Evolutionary conservation across 1,284 basidiomycete genomes (phyloP), one percentile per base, ranked within the genome.

Genomic region (Peniophora sp.): DNA sequence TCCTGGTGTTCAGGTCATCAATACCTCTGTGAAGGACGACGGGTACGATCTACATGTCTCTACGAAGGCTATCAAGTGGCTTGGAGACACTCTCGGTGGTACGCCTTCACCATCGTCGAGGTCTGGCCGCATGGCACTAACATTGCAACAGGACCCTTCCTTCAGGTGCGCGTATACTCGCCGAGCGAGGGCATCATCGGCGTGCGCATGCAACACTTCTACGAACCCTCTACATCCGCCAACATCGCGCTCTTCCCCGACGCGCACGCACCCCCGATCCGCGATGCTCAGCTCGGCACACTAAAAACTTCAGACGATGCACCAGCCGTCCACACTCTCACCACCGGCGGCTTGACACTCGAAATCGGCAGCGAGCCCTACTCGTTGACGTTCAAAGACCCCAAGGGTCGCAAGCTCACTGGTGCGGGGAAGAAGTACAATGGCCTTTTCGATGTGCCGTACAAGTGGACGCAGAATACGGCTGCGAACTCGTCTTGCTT

Each of bases 11-110:
- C 75, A 82, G 58, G 76, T 78, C 48, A 71, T 75, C 23, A 70
- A 77, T 51, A 64, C 65, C 9, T 68, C 67, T 24, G 61, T 66
- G 18, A 70, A 76, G 24, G 64, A 67, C 11, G 68, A 71, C 44
- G 77, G 74, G 1, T 75, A 81, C 56, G 71, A 79, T 57, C 68
- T 85, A 8, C 75, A 80, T 49, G 82, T 87, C 32, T 69, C 86
- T 6, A 82, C 83, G 6, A 75, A 76, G 47, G 80, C 80, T 17
- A 80, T 87, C 55, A 72, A 76, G 48, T 78, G 83, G 62, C 73
- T 84, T 49, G 85, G 85, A 23, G 84, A 86, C 60, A 85, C 84
- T 0, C 68, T 87, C 17, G 81, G 78, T 55, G 81, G 81, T 78
- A 51, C 22, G 70, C 59, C 56, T 3, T n/a, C n/a, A n/a, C n/a